Evolutionary conservation across 139 green algal species (phyloP).

Genomic region (Micractinium conductrix): DNA sequence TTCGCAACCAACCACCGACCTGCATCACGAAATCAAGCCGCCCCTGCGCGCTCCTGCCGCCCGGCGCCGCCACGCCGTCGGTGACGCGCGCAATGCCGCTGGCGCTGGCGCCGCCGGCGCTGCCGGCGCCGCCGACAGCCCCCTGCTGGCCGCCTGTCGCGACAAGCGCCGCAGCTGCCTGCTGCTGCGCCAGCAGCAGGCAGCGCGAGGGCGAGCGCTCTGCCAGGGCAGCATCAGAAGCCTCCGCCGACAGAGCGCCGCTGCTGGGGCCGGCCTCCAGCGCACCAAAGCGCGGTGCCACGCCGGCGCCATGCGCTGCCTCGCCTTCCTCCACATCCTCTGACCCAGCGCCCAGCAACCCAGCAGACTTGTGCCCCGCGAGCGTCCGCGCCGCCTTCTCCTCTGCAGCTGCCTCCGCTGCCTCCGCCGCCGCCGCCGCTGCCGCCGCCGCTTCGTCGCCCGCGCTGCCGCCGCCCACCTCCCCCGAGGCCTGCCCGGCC

Average conservation of each 20-base stretch:
- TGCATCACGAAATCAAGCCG: conserved; percentile 69
- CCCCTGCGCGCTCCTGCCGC: conserved; percentile 26
- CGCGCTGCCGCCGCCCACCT: not conserved
- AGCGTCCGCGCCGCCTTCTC: not conserved
- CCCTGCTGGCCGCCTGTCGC: no score
- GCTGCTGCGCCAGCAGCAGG: not conserved
- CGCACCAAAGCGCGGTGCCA: not conserved
- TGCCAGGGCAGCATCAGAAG: not conserved
- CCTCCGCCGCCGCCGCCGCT: not conserved
- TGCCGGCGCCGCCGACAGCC: not conserved
- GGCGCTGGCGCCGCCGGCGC: not conserved
- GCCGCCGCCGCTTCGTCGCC: not conserved
- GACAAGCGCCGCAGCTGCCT: not conserved
- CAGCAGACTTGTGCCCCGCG: not conserved
- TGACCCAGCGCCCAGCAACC: not conserved
- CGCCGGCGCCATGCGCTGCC: not conserved
- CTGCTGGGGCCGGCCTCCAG: not conserved
- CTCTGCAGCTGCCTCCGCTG: not conserved
- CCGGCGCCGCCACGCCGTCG: conserved; percentile 1
- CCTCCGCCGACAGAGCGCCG: not conserved
- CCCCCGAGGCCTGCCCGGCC: not conserved
- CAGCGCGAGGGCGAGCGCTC: not conserved
- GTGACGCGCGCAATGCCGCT: conserved; percentile 16
- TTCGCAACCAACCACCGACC: not conserved
- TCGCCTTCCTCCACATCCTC: not conserved